Conservation (phyloP, 495 filamentous ascomycete genomes). For the Lichenothelia convexa region DNA sequence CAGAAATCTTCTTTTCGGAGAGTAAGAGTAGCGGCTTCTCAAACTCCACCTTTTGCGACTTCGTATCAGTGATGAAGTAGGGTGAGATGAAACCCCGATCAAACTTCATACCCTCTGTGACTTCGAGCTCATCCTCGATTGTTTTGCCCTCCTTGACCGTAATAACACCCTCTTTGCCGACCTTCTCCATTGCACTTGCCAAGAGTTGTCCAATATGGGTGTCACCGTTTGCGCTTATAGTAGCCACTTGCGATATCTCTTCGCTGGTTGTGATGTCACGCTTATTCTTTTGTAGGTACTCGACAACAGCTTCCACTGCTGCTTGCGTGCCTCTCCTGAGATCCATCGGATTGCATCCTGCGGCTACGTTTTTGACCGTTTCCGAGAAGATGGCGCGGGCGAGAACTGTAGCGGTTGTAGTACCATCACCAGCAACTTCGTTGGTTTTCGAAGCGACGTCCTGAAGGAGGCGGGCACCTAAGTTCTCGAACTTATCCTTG, state of each 20-base stretch:
- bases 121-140: conserved; percentile 89
- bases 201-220: conserved; percentile 89
- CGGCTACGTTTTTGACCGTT: conserved; percentile 98
- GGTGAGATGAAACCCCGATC: conserved; percentile 96
- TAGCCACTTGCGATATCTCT: conserved; percentile 96
- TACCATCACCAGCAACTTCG: conserved; percentile 95
- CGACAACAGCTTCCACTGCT: conserved; percentile 82
- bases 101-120: conserved; percentile 99
- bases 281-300: conserved; percentile 86
- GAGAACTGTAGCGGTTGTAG: conserved; percentile 91
- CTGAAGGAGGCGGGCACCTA: conserved; percentile 88
- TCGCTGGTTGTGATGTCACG: conserved; percentile 91
- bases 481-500: conserved; percentile 99
- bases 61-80: conserved; percentile 99
- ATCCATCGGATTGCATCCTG: conserved; percentile 99
- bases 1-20: conserved; percentile 99
- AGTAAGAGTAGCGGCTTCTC: conserved; percentile 98
- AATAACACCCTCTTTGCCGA: conserved; percentile 99
- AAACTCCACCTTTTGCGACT: conserved; percentile 96
- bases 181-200: conserved; percentile 97
- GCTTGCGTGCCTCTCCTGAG: conserved; percentile 90
- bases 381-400: conserved; percentile 98
- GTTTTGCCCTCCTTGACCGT: conserved; percentile 99
- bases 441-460: conserved; percentile 99
- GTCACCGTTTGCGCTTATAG: conserved; percentile 94